Evolutionary conservation across 2,329 filamentous ascomycete genomes (phyloP).

Genomic region (Aspergillus jensenii): DNA sequence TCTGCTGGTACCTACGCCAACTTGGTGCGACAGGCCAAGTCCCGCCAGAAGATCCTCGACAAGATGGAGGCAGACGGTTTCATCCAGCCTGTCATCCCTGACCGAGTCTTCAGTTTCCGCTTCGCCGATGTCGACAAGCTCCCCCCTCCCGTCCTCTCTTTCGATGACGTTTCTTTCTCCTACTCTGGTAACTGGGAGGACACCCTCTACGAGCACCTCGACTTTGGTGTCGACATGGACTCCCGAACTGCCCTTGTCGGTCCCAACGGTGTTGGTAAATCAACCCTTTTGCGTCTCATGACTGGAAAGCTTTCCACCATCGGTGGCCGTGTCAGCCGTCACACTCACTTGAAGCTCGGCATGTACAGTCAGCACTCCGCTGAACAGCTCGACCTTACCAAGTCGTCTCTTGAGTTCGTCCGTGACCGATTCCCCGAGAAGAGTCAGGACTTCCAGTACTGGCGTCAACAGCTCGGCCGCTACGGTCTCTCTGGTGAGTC

Average conservation of each 20-base stretch:
- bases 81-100: slow-evolving; percentile 83
- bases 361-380: slow-evolving; percentile 98
- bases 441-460: slow-evolving; percentile 98
- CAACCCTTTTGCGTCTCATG: slow-evolving; percentile 92
- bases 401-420: slow-evolving; percentile 96
- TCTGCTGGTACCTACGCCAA: slow-evolving; percentile 99
- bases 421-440: slow-evolving; percentile 88
- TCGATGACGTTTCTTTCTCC: slow-evolving; percentile 96
- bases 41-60: slow-evolving; percentile 98
- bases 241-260: slow-evolving; percentile 95
- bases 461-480: slow-evolving; percentile 92
- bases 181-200: slow-evolving; percentile 89
- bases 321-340: slow-evolving; percentile 75
- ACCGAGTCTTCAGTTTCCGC: slow-evolving; percentile 93
- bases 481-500: slow-evolving; percentile 92
- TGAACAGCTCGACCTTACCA: slow-evolving; percentile 96
- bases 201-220: slow-evolving; percentile 93
- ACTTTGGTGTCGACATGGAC: slow-evolving; percentile 99
- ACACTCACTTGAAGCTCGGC: slow-evolving; percentile 98
- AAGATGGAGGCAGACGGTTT: slow-evolving; percentile 99
- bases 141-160: slow-evolving; percentile 93
- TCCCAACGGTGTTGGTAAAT: slow-evolving; percentile 99
- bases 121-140: slow-evolving; percentile 99
- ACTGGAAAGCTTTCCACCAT: slow-evolving; percentile 91
- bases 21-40: slow-evolving; percentile 97